Evolutionary conservation across 2,329 filamentous ascomycete genomes (phyloP).

Genomic region (Hirsutella rhossiliensis): DNA sequence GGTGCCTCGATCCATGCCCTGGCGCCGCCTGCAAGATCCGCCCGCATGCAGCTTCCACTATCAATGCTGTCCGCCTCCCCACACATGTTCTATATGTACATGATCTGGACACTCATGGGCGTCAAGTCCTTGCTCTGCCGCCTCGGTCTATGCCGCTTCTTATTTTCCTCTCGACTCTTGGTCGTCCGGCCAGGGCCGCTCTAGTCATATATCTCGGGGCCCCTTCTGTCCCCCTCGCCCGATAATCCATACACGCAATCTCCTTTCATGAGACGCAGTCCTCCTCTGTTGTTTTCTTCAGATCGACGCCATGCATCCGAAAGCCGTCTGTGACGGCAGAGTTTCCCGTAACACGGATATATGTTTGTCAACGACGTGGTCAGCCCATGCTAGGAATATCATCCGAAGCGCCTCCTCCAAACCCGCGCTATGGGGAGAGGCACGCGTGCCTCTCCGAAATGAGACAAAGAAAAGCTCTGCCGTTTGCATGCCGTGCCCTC

Average conservation of each 20-base stretch:
- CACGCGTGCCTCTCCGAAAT: not conserved
- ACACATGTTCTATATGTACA: not conserved
- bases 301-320: conserved; percentile 1
- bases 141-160: not conserved
- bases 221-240: conserved; percentile 10
- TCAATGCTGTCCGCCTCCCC: conserved; percentile 4
- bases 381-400: not conserved
- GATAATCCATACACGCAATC: conserved; percentile 19
- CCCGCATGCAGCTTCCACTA: conserved; percentile 8
- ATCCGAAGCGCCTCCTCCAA: not conserved
- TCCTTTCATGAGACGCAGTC: conserved; percentile 13
- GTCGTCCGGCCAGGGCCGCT: not conserved
- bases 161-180: not conserved
- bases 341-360: not conserved
- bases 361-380: not conserved
- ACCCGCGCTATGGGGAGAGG: not conserved
- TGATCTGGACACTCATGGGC: not conserved
- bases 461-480: conserved; percentile 8
- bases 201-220: conserved; percentile 15
- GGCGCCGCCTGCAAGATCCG: conserved; percentile 10
- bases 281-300: not conserved
- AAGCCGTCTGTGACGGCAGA: not conserved
- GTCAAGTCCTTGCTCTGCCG: not conserved
- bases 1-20: conserved; percentile 8
- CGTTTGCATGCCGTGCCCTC: conserved; percentile 15